Evolutionary conservation across 306 rosid species (phyloP), one percentile per base, ranked within the genome.

Genomic region (Delonix regia): DNA sequence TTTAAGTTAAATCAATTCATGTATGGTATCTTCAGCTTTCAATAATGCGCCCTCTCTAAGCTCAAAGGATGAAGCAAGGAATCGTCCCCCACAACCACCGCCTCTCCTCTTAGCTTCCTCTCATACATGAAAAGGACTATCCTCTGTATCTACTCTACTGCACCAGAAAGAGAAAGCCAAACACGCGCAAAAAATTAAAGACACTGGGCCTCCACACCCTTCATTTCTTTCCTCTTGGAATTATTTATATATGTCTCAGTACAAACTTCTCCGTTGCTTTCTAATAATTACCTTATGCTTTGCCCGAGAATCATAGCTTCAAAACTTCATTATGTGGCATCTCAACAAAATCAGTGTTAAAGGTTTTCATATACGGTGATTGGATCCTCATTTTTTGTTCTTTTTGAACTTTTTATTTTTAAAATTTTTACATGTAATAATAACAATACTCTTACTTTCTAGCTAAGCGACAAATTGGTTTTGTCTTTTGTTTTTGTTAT

Each of bases 1-100:
- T 84, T 73, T 79, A n/a, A n/a, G 82, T 80, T 74, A 71, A 81
- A 82, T 83, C 85, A 79, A 61, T 67, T 76, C 82, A 74, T 78
- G 77, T 9, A n/a, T 52, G 12, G 80, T 77, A 73, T 69, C 74
- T 81, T 81, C 81, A 34, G 83, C 66, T 51, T 80, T 74, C 88
- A 89, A 89, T 87, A 87, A 87, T 91, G 59, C 71, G 13, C 51
- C 11, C 12, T 9, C 2, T 1, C 1, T 1, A 30, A 30, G 4
- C 33, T 30, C 33, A 30, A 30, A 1, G 33, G 33, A 41, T 41
- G 48, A 69, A 34, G 21, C 34, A 69, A 79, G 81, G 86, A 80
- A 73, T 85, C 78, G 83, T 30, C 91, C 80, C 81, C 84, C 86
- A 70, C 86, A 52, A 4, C 19, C 53, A 48, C 53, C 19, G 39